Conservation (phyloP, 495 filamentous ascomycete genomes). For the Entonaema liquescens region DNA sequence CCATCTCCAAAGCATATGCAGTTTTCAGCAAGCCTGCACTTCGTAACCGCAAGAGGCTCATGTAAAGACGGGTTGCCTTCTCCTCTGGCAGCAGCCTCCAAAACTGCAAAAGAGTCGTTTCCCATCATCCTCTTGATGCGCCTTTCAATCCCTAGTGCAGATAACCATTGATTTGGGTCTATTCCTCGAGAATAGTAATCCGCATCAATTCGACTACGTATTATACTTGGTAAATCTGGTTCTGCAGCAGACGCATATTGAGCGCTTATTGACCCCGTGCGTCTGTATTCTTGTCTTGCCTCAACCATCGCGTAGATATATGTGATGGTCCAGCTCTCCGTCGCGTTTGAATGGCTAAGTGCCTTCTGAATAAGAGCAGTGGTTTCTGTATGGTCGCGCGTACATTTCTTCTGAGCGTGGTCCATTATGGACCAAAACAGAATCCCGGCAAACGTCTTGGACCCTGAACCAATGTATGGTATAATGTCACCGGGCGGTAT, state of each 20-base stretch:
- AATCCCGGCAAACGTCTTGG: slow-evolving; percentile 21
- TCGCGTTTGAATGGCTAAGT: slow-evolving; percentile 14
- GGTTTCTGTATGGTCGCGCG: not conserved
- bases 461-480: slow-evolving; percentile 13
- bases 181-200: not conserved
- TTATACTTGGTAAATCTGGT: not conserved
- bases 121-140: not conserved
- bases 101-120: not conserved
- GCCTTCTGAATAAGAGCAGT: not conserved
- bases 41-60: slow-evolving; percentile 1
- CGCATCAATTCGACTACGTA: not conserved
- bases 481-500: slow-evolving; percentile 26
- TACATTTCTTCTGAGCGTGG: slow-evolving; percentile 5
- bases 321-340: slow-evolving; percentile 5
- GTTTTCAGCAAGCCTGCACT: slow-evolving; percentile 26
- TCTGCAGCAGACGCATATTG: not conserved
- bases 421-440: slow-evolving; percentile 27
- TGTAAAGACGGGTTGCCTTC: not conserved
- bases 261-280: slow-evolving; percentile 7
- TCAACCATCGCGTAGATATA: slow-evolving; percentile 29
- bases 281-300: slow-evolving; percentile 22
- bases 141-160: not conserved
- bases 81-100: not conserved
- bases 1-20: slow-evolving; percentile 31
- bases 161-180: not conserved